Evolutionary conservation across 2,329 filamentous ascomycete genomes (phyloP).

Genomic region (Penicillium sp.): DNA sequence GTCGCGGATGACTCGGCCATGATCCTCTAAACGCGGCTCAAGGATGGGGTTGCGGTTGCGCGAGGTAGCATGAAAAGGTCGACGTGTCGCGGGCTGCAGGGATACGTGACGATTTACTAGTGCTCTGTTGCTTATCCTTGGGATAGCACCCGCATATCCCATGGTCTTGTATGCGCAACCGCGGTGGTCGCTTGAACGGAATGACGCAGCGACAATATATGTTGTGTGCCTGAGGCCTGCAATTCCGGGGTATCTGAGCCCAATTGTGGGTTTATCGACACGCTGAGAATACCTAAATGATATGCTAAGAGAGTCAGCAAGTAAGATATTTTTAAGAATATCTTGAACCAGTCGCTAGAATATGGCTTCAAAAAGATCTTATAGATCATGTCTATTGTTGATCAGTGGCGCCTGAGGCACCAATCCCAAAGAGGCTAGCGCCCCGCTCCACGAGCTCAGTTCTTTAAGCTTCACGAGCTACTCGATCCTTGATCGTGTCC

Average conservation of each 20-base stretch:
- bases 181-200: slow-evolving; percentile 9
- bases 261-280: too few relatives aligned
- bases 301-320: too few relatives aligned
- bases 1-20: slow-evolving; percentile 54
- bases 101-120: neutral
- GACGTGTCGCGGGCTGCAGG: neutral
- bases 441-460: slow-evolving; percentile 4
- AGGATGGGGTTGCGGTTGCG: slow-evolving; percentile 19
- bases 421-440: slow-evolving; percentile 5
- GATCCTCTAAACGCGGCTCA: slow-evolving; percentile 49
- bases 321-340: too few relatives aligned
- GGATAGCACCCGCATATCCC: slow-evolving; percentile 13
- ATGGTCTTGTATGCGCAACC: slow-evolving; percentile 17
- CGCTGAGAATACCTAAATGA: too few relatives aligned
- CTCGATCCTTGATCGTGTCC: slow-evolving; percentile 1
- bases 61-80: slow-evolving; percentile 19
- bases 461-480: slow-evolving; percentile 10
- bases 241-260: neutral
- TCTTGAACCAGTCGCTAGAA: too few relatives aligned
- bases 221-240: slow-evolving; percentile 11
- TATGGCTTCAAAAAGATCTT: neutral
- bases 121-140: neutral
- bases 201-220: slow-evolving; percentile 16
- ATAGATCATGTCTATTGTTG: neutral
- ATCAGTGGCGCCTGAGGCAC: slow-evolving; percentile 4